These are phyloP conservation scores for Arachis stenosperma DNA, from an alignment of 306 rosid genomes.

Conservation along the genomic window DNA sequence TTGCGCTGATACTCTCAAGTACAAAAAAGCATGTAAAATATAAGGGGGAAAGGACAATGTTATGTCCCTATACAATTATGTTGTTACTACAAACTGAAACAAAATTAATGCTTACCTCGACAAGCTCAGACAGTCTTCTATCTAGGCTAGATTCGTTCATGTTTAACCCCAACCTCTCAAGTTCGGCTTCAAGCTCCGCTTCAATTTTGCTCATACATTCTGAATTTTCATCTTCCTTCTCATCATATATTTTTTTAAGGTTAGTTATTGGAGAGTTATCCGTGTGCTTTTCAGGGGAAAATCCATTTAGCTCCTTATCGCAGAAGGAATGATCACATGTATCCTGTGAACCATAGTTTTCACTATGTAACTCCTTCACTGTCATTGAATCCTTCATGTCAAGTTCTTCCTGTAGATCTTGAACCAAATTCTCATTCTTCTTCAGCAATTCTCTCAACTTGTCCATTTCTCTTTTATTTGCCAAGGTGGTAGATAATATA, in stretches of 20 bases:
- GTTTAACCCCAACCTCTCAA: slow-evolving; percentile 73
- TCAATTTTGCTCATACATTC: slow-evolving; percentile 79
- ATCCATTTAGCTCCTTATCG: slow-evolving; percentile 40
- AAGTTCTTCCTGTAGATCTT: slow-evolving; percentile 86
- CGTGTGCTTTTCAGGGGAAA: slow-evolving; percentile 50
- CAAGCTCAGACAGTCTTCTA: slow-evolving; percentile 50
- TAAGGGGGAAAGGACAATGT: neutral
- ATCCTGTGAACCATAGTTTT: slow-evolving; percentile 53
- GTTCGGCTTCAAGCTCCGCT: slow-evolving; percentile 95
- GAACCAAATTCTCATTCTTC: slow-evolving; percentile 70
- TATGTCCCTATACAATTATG: neutral
- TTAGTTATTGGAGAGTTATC: slow-evolving; percentile 42
- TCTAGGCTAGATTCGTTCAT: slow-evolving; percentile 53
- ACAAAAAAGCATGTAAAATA: neutral
- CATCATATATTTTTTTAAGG: slow-evolving; percentile 42
- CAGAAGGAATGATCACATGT: slow-evolving; percentile 47
- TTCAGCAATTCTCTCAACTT: slow-evolving; percentile 63
- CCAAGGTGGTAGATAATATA: slow-evolving; percentile 54
- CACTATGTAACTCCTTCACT: slow-evolving; percentile 69
- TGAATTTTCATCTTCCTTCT: slow-evolving; percentile 58
- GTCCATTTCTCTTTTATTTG: slow-evolving; percentile 61
- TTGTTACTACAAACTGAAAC: slow-evolving; percentile 1
- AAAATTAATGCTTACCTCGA: slow-evolving; percentile 58
- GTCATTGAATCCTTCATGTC: slow-evolving; percentile 80
- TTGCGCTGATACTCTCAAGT: neutral